Base-by-base conservation (phyloP, 1,284 basidiomycete species). In the Cystobasidium sp. region DNA sequence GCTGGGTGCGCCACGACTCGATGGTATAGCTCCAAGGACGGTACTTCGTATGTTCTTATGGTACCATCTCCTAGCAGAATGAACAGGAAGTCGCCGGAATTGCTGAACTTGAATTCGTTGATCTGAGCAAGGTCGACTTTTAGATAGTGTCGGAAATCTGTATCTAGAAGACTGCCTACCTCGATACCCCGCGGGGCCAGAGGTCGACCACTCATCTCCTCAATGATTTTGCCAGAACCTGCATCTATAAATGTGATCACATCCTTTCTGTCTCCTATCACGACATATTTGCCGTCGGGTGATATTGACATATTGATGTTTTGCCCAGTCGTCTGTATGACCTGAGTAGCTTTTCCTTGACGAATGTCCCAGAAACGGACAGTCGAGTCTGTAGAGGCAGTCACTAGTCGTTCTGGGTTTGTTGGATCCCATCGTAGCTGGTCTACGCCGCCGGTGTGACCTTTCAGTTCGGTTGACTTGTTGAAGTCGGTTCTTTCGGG, bases 101-200 rank as follows among this genome's bases (percentile, higher is more conserved):
- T 73, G 44, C 65, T 73, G 59, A 76, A 76, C 18, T 68, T 68
- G 64, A 76, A 73, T 58, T 76, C 75, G 71, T 76, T 76, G 46
- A 70, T 66, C 75, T 73, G 24, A 22, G 6, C 10, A 49, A n/a
- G 39, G 18, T 43, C 37, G 12, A 51, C 16, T 8, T 2, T 18
- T 14, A 9, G 24, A 24, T 7, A 7, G n/a, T n/a, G 14, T 22
- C n/a, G 31, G 12, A 31, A 51, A 41, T 31, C 49, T 6, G 8
- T 44, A 12, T 31, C 24, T 10, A 44, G 51, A 20, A 20, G 44
- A 37, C 24, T 47, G 55, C 55, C 24, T 20, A 71, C 69, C 43
- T 65, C 70, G 37, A 61, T 73, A 8, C 52, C 63, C 6, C 52
- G 18, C 8, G 75, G 69, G 16, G 53, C 62, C 18, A 66, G 24